These are phyloP conservation scores for Phytophthora cactorum DNA, from an alignment of 352 stramenopile genomes.

Conservation along the genomic window DNA sequence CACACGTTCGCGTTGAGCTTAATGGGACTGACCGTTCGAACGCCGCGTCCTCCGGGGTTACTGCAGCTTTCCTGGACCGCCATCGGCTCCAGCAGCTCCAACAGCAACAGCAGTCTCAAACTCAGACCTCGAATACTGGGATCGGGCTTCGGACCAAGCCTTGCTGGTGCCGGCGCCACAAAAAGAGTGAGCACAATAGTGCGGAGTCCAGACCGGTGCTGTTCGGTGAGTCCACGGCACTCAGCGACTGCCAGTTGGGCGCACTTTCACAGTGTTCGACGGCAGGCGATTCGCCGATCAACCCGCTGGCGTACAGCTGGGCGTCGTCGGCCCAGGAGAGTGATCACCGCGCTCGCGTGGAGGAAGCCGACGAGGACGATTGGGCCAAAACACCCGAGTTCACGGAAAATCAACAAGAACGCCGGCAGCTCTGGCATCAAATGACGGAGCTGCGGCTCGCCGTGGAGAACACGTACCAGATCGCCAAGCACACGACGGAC, in stretches of 20 bases:
- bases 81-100: too few species aligned
- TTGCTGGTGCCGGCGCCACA: slow-evolving; percentile 36
- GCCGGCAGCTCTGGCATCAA: slow-evolving; percentile 41
- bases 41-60: not conserved
- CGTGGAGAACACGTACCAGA: slow-evolving; percentile 54
- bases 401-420: slow-evolving; percentile 35
- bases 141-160: slow-evolving; percentile 13
- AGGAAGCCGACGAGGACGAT: slow-evolving; percentile 40
- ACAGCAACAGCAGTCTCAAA: slow-evolving; percentile 1
- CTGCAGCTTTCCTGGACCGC: slow-evolving; percentile 1
- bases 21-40: not conserved
- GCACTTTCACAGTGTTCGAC: slow-evolving; percentile 39
- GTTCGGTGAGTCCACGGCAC: slow-evolving; percentile 29
- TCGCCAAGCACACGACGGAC: slow-evolving; percentile 47
- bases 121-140: not conserved
- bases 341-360: slow-evolving; percentile 28
- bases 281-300: slow-evolving; percentile 21
- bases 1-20: slow-evolving; percentile 3
- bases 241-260: slow-evolving; percentile 32
- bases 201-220: slow-evolving; percentile 23
- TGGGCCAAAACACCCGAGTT: slow-evolving; percentile 41
- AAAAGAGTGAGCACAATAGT: slow-evolving; percentile 26
- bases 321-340: slow-evolving; percentile 28
- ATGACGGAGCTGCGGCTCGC: slow-evolving; percentile 53
- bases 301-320: slow-evolving; percentile 34